A percentile compares a stretch with the other conserved stretches of the same genome.
Conservation (phyloP, 805 yeast species). For the Candida oleophila region DNA sequence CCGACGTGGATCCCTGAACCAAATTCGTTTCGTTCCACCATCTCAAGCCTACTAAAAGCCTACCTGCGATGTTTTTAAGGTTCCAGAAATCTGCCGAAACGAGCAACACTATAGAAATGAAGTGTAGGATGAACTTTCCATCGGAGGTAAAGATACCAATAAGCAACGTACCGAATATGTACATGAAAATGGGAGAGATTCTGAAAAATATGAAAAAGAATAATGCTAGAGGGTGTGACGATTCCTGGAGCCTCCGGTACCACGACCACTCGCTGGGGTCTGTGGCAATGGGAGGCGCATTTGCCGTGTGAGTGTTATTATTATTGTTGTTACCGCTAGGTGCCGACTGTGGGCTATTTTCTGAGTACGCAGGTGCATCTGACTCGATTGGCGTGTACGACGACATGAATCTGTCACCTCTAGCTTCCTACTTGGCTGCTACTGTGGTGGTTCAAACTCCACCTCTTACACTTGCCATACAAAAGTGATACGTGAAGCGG, state of each 20-base stretch:
- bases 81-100: constrained; percentile 93
- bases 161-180: constrained; percentile 69
- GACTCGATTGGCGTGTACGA: constrained; percentile 31
- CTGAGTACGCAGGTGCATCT: constrained; percentile 14
- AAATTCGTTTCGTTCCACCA: constrained; percentile 88
- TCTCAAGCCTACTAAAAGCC: constrained; percentile 84
- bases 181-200: constrained; percentile 60
- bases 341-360: not conserved
- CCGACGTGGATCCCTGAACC: constrained; percentile 47
- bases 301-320: not conserved
- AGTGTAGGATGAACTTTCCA: constrained; percentile 66
- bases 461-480: no score
- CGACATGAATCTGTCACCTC: constrained; percentile 6
- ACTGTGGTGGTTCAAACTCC: no score
- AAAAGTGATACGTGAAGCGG: no score
- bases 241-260: constrained; percentile 48
- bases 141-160: constrained; percentile 41
- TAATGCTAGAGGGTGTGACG: constrained; percentile 83
- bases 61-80: constrained; percentile 85
- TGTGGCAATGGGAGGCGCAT: constrained; percentile 2
- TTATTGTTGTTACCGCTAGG: not conserved
- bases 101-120: constrained; percentile 72
- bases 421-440: no score
- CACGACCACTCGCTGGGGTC: constrained; percentile 21
- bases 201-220: constrained; percentile 63